Conservation (phyloP, 331 rosid genomes). For the Dryas integrifolia region DNA sequence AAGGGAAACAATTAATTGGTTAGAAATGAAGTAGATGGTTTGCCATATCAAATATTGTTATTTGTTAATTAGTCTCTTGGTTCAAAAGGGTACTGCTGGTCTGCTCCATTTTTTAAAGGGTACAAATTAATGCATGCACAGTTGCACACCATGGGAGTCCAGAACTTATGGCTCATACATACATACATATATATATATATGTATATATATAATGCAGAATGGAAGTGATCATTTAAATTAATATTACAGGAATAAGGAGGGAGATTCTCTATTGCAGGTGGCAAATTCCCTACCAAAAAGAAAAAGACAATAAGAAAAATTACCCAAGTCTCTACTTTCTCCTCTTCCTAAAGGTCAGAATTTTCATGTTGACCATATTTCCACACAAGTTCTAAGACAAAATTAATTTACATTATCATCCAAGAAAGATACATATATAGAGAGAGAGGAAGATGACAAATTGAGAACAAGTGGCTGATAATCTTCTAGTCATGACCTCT, state of each 20-base stretch:
- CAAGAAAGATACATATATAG: constrained; percentile 22
- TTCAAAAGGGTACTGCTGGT: neutral
- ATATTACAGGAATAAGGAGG: constrained; percentile 4
- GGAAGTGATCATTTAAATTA: neutral
- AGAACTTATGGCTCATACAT: no score
- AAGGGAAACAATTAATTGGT: neutral
- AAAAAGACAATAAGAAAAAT: constrained; percentile 34
- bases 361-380: constrained; percentile 7
- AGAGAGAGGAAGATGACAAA: constrained; percentile 29
- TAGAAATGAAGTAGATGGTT: constrained; percentile 5
- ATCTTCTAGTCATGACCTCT: constrained; percentile 37
- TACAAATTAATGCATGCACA: no score
- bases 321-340: constrained; percentile 10
- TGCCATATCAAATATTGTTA: neutral
- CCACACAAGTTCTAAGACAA: constrained; percentile 12
- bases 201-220: neutral
- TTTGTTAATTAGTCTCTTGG: neutral
- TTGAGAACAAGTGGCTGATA: constrained; percentile 49
- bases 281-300: constrained; percentile 22
- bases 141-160: no score
- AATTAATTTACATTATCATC: constrained; percentile 30
- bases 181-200: no score
- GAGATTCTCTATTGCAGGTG: neutral
- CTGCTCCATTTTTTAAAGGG: no score
- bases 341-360: constrained; percentile 21